Conservation (phyloP, 768 basidiomycete genomes). For the Pleurotus djamor region DNA sequence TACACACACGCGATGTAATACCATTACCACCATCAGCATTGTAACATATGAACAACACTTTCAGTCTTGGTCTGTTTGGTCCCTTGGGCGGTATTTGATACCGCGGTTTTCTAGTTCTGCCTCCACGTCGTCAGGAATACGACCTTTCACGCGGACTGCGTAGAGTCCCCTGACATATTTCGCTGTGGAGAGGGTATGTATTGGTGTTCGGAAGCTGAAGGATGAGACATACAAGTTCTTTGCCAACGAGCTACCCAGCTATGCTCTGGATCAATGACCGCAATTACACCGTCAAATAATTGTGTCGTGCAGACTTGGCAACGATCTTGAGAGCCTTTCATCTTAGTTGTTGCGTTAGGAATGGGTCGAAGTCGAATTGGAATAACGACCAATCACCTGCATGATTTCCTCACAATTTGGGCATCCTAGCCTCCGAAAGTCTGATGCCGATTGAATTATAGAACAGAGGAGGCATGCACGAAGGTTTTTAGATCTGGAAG, state of each 20-base stretch:
- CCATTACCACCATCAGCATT: too few species aligned
- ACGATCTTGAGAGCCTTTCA: conserved; percentile 85
- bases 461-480: conserved; percentile 95
- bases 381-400: conserved; percentile 52
- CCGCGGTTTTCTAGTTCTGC: conserved; percentile 73
- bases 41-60: background rate
- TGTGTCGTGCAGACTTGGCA: conserved; percentile 87
- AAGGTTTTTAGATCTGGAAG: conserved; percentile 69
- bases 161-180: conserved; percentile 93
- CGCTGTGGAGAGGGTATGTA: conserved; percentile 41
- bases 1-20: too few species aligned
- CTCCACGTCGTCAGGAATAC: conserved; percentile 84
- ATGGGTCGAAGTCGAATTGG: background rate
- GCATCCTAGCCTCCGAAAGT: conserved; percentile 86
- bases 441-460: conserved; percentile 77
- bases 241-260: conserved; percentile 99
- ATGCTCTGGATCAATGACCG: conserved; percentile 79
- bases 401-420: conserved; percentile 97
- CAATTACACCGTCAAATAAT: conserved; percentile 90
- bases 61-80: conserved; percentile 75
- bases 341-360: conserved; percentile 38
- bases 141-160: conserved; percentile 85
- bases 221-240: conserved; percentile 67
- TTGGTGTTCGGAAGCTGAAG: background rate
- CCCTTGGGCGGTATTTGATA: conserved; percentile 84